Conservation (phyloP, 768 basidiomycete genomes). For the Epithele typhae region DNA sequence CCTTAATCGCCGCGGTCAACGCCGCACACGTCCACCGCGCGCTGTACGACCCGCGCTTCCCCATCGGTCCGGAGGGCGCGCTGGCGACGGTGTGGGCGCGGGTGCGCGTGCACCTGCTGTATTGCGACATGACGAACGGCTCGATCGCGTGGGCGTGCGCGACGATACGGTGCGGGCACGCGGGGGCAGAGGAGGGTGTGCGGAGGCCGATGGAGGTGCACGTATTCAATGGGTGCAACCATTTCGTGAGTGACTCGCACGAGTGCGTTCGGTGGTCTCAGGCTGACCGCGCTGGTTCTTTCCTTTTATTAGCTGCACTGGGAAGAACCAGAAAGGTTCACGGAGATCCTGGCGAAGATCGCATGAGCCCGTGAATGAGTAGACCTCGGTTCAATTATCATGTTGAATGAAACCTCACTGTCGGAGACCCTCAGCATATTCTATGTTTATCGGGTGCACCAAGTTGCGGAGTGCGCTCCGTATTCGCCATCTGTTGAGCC, state of each 20-base stretch:
- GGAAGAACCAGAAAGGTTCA: background rate
- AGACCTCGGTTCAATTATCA: no score
- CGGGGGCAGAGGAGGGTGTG: background rate
- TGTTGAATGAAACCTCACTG: no score
- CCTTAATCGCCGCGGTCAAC: no score
- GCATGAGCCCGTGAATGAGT: no score
- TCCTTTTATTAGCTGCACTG: background rate
- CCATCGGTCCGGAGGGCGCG: background rate
- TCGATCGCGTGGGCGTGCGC: background rate
- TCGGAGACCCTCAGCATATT: no score
- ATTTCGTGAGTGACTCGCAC: background rate
- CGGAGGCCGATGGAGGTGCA: background rate
- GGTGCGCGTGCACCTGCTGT: background rate
- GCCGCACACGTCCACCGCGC: slow-evolving; percentile 3
- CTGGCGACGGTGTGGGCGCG: background rate
- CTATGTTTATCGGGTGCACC: no score
- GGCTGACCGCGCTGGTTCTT: background rate
- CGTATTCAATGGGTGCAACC: background rate
- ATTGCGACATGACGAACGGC: background rate
- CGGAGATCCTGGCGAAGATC: background rate
- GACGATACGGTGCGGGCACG: background rate
- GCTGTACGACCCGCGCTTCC: slow-evolving; percentile 6
- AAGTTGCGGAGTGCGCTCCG: no score
- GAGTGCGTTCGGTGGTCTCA: background rate
- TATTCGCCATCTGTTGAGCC: no score